Evolutionary conservation across 2,329 filamentous ascomycete species (phyloP).

Genomic region (Tolypocladium tundrense): DNA sequence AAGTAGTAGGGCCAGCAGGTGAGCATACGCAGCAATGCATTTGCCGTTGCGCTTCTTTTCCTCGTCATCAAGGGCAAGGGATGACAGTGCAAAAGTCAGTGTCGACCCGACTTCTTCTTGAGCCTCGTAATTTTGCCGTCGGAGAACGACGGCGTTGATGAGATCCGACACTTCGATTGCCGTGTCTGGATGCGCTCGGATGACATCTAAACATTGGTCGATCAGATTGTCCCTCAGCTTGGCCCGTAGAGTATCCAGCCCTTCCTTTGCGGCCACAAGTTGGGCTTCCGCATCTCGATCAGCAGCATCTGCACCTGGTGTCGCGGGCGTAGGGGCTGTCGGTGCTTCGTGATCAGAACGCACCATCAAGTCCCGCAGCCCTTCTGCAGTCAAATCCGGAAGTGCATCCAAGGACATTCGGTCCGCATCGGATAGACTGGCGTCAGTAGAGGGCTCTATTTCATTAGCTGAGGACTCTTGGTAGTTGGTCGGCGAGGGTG

Average conservation of each 20-base stretch:
- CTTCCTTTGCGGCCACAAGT: constrained; percentile 47
- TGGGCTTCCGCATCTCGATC: constrained; percentile 7
- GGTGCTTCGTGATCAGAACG: constrained; percentile 5
- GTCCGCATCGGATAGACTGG: constrained; percentile 19
- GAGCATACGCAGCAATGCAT: constrained; percentile 77
- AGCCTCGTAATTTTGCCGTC: constrained; percentile 44
- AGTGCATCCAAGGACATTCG: constrained; percentile 26
- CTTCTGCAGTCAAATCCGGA: constrained; percentile 17
- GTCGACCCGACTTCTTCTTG: constrained; percentile 71
- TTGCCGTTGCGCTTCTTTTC: constrained; percentile 52
- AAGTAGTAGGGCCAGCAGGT: constrained; percentile 78
- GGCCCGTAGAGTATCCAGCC: constrained; percentile 65
- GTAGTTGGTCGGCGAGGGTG: constrained; percentile 8
- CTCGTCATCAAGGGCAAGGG: constrained; percentile 50
- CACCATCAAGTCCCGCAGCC: constrained; percentile 17
- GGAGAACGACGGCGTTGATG: constrained; percentile 60
- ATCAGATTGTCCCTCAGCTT: constrained; percentile 70
- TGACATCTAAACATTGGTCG: constrained; percentile 80
- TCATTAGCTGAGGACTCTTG: constrained; percentile 11
- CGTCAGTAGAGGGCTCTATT: constrained; percentile 11
- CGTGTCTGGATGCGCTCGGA: constrained; percentile 76
- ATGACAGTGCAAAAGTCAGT: constrained; percentile 73
- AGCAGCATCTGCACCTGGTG: constrained; percentile 5
- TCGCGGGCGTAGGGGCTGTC: constrained; percentile 4
- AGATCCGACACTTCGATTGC: constrained; percentile 88